Base-by-base conservation (phyloP, 495 filamentous ascomycete genomes). In the Penicillium argentinense region DNA sequence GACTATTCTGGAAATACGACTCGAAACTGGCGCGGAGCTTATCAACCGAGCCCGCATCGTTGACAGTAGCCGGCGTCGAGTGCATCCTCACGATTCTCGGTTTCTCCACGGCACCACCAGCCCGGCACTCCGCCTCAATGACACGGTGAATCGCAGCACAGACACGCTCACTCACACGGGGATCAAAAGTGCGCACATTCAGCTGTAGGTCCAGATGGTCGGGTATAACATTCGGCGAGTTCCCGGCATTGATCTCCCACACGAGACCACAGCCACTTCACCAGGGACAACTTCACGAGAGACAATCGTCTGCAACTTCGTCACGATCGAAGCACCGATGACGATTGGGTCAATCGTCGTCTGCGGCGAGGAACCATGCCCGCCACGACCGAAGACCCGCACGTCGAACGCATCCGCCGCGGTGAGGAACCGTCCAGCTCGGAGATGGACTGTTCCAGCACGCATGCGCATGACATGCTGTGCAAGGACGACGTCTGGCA, bases 261-360 rank as follows among this genome's bases (percentile, higher is more conserved):
- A 73, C 12, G 79, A 80, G 0, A 86, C 66, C 7, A 85, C 80
- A 2, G 77, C 73, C 41, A 67, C 37, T 30, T 83, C 76, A 2
- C 56, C 63, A 0, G 80, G 75, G 23, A 69, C 52, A 6, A 79
- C 61, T 56, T 83, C 80, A 1, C 81, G 69, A 13, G 66, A 66
- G 9, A 82, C 73, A 46, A 84, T 74, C 30, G 57, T 73, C 59
- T 87, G 81, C 11, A 86, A 59, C 4, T 74, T 65, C 18, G 77
- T 57, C 1, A 84, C 61, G n/a, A 77, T 68, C n/a, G 63, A 40
- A 0, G 71, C 64, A 0, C 81, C 79, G 12, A 78, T 72, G 2
- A 84, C 58, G 27, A 81, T 69, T 0, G 82, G 83, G 54, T 86
- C 81, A 45, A 85, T 69, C 3, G 69, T 68, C 1, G 54, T 58